Conservation (phyloP, 768 basidiomycete species). For the Mycena olivaceomarginata region DNA sequence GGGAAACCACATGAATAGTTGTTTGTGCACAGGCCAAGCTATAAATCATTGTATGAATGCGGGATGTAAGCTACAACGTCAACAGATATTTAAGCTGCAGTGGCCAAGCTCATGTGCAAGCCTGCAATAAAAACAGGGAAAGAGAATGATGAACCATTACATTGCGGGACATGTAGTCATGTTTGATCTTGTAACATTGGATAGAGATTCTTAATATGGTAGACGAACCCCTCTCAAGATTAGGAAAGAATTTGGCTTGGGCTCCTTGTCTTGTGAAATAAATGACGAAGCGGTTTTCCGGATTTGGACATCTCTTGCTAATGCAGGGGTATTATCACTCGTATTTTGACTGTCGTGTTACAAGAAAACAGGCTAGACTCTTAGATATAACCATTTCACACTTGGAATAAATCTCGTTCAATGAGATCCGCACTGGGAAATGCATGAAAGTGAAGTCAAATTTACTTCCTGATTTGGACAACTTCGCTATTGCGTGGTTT, state of each 20-base stretch:
- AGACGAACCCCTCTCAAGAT: neutral
- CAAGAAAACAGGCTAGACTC: neutral
- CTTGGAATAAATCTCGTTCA: neutral
- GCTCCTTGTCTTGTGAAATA: constrained; percentile 2
- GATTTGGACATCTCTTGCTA: neutral
- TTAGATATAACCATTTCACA: constrained; percentile 2
- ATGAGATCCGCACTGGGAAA: neutral
- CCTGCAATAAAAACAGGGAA: neutral
- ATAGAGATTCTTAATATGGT: neutral
- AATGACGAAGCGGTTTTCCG: neutral
- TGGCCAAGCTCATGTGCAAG: constrained; percentile 1
- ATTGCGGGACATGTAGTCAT: neutral
- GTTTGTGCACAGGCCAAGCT: constrained; percentile 3
- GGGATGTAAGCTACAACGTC: neutral
- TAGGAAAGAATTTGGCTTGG: constrained; percentile 1
- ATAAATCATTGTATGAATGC: constrained; percentile 7
- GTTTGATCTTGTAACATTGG: neutral
- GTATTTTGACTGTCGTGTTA: neutral
- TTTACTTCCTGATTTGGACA: neutral
- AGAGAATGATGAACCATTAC: neutral
- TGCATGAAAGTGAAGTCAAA: neutral
- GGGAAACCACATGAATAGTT: constrained; percentile 19
- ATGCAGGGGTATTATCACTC: neutral
- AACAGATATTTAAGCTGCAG: neutral
- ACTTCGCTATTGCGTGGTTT: neutral